Evolutionary conservation across 2,329 filamentous ascomycete genomes (phyloP), one percentile per base, ranked within the genome.

Genomic region (Fulvia fulva): DNA sequence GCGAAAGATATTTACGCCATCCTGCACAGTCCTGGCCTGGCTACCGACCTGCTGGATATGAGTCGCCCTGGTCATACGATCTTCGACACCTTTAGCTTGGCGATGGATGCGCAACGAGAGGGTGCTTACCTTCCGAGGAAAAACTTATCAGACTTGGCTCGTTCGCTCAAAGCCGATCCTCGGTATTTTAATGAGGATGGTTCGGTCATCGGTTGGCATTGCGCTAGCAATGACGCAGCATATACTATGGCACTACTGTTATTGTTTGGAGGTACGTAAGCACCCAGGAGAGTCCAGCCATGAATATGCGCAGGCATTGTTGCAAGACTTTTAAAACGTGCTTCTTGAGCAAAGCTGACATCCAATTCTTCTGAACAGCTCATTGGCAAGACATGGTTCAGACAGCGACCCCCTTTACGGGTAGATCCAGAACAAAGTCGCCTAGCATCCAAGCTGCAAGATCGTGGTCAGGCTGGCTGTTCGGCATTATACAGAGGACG

Each of bases 1-100:
- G 65, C 73, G 0, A 71, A 78, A 4, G 92, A 96, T 66, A 75
- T 95, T 55, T 74, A 75, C 0, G 89, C 87, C 67, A 80, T 96
- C 3, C 72, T 74, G 1, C 69, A 91, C 6, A 45, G 54, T 22
- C 58, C 58, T 19, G 51, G 43, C 1, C n/a, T 63, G 16, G 73
- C 75, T 8, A 73, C 84, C 5, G 71, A 75, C 1, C 43, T 57
- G 47, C 49, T 56, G 11, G 41, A 57, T 3, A 43, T 32, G 5
- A 43, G 34, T 11, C 32, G 61, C n/a, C 73, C 75, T 5, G 73
- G 83, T 5, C 69, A 73, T 0, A 81, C 80, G 50, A 76, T 89
- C 22, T 64, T 85, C 22, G 88, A 91, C 59, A 76, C 82, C 3
- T 22, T 44, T 12, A 14, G 32, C 14, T 51, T 67, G 11, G 58